Evolutionary conservation across 2,329 filamentous ascomycete genomes (phyloP).

Genomic region (Colletotrichum coccodes): DNA sequence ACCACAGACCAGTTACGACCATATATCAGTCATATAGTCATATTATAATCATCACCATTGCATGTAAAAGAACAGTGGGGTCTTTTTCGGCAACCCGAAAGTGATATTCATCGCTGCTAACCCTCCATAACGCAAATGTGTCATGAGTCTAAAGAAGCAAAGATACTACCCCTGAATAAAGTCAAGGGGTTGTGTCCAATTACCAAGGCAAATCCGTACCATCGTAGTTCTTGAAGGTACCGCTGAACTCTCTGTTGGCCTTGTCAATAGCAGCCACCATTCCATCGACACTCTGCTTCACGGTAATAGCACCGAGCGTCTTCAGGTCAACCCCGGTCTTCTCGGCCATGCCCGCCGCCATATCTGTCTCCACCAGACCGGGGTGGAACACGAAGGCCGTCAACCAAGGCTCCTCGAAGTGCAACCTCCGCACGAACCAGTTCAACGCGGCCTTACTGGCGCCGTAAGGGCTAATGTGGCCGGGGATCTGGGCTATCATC

Average conservation of each 20-base stretch:
- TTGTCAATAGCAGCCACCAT: constrained; percentile 10
- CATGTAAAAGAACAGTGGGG: too few species aligned
- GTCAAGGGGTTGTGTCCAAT: too few species aligned
- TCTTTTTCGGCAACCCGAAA: too few species aligned
- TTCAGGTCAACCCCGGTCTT: neutral
- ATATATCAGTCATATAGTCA: too few species aligned
- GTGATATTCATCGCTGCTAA: too few species aligned
- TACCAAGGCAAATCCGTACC: constrained; percentile 28
- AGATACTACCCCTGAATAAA: too few species aligned
- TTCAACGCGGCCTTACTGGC: constrained; percentile 35
- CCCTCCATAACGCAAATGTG: neutral
- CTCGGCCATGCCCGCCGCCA: neutral
- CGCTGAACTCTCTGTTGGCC: constrained; percentile 18
- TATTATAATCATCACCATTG: too few species aligned
- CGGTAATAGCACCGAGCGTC: constrained; percentile 27
- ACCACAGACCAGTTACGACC: neutral
- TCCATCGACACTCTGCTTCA: constrained; percentile 32
- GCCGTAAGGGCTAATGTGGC: constrained; percentile 31
- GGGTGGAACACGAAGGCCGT: constrained; percentile 35
- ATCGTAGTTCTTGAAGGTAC: constrained; percentile 31
- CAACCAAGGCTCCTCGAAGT: constrained; percentile 39
- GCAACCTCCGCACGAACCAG: constrained; percentile 33
- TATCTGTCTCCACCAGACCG: constrained; percentile 30
- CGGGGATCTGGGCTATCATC: neutral
- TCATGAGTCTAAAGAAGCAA: neutral